Evolutionary conservation across 331 rosid genomes (phyloP), one percentile per base, ranked within the genome.

Genomic region (Erythrophleum ivorense): DNA sequence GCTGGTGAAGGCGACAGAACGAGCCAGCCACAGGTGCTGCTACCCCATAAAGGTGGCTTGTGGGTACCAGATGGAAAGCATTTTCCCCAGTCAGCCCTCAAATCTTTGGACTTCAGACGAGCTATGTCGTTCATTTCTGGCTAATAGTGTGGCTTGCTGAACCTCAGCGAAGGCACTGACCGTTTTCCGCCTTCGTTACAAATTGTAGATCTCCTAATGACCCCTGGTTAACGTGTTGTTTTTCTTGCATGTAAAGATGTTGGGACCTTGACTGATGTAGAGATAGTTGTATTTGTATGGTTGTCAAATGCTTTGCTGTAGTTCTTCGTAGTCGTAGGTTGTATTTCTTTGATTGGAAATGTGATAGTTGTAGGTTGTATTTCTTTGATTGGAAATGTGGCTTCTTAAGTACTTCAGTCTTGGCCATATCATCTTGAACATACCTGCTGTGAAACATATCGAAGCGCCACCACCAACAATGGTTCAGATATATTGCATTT

Each of bases 101-200:
- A 86, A 48, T 76, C 91, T 71, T 79, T 92, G 87, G 98, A 93
- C 64, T 89, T 95, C 88, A 86, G 92, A 80, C 88, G 92, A 80
- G 89, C 97, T 43, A 88, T 93, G 94, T 91, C 99, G 1, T 64
- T 86, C 81, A 84, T 87, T 90, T 95, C 99, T 36, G 94, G 92
- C 87, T 78, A 85, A 89, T 19, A 52, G 45, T 57, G 19, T 66
- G 72, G 50, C 49, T 38, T 68, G 24, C 14, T 9, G 49, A 46
- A 48, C 7, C 18, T 33, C 38, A 24, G 13, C 24, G 66, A 59
- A 8, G 15, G 66, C 59, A 6, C 49, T 71, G 60, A 71, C 76
- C 9, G 9, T 69, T 45, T 7, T 64, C 71, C 6, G 50, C 38
- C 59, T 12, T 71, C 1, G 24, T 48, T 71, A 50, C 54, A 12